These are phyloP conservation scores for Capniomyces stellatus DNA, from an alignment of 371 early-diverging fungal species.

Conservation along the genomic window DNA sequence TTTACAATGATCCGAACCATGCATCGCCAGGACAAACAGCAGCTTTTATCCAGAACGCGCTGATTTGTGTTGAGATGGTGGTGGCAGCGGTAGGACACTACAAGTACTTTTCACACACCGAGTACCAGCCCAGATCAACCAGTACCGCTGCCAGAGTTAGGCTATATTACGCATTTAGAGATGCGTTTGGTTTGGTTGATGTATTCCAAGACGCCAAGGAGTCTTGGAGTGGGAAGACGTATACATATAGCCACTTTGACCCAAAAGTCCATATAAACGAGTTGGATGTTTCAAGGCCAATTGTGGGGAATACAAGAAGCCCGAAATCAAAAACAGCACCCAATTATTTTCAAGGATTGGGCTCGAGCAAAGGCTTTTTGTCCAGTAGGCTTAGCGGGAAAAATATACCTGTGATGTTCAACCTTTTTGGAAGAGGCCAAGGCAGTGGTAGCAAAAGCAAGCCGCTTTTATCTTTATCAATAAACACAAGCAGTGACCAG, in stretches of 20 bases:
- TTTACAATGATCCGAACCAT: constrained; percentile 36
- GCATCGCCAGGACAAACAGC: constrained; percentile 55
- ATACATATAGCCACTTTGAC: constrained; percentile 65
- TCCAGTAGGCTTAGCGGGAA: too few species aligned
- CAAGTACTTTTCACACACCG: constrained; percentile 57
- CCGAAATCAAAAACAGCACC: too few species aligned
- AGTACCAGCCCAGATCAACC: constrained; percentile 31
- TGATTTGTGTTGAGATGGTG: constrained; percentile 85
- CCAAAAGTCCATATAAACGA: constrained; percentile 32
- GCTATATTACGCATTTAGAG: constrained; percentile 53
- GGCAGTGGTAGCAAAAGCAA: background rate
- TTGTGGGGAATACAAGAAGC: background rate
- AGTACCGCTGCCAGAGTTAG: constrained; percentile 46
- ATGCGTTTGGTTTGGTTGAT: constrained; percentile 68
- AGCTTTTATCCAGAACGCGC: constrained; percentile 73
- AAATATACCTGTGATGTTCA: background rate
- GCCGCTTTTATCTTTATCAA: background rate
- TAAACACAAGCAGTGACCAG: background rate
- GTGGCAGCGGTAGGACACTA: constrained; percentile 67
- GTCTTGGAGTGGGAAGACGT: constrained; percentile 54
- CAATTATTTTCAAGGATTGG: background rate
- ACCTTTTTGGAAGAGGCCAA: background rate
- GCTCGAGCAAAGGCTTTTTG: too few species aligned
- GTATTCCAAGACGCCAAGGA: constrained; percentile 60
- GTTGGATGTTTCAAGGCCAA: constrained; percentile 12